Evolutionary conservation across 805 yeast species (phyloP).

Genomic region (Pichia sporocuriosa): DNA sequence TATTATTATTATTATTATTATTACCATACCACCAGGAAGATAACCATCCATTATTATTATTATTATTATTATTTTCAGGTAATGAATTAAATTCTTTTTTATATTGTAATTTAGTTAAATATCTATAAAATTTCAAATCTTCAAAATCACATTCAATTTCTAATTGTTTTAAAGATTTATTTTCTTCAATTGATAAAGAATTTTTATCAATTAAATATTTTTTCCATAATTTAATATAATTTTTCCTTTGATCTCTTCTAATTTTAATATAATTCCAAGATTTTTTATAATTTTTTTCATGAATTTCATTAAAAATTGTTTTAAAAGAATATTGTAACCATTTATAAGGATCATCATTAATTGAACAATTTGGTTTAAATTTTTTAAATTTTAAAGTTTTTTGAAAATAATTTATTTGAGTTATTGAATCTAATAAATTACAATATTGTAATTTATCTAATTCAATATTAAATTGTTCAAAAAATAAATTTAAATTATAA

Average conservation of each 20-base stretch:
- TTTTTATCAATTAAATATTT: slow-evolving; percentile 36
- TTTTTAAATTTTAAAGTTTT: slow-evolving; percentile 70
- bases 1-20: too few species aligned
- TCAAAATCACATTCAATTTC: slow-evolving; percentile 63
- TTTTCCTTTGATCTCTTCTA: slow-evolving; percentile 64
- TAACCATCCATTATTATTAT: slow-evolving; percentile 49
- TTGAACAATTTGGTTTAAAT: slow-evolving; percentile 53
- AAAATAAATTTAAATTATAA: slow-evolving; percentile 64
- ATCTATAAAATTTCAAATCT: slow-evolving; percentile 78
- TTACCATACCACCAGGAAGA: slow-evolving; percentile 59
- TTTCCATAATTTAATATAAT: slow-evolving; percentile 65
- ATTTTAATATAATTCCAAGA: slow-evolving; percentile 77
- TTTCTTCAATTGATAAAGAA: slow-evolving; percentile 26
- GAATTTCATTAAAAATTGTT: slow-evolving; percentile 74
- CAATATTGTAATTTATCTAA: slow-evolving; percentile 81
- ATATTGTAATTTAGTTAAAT: slow-evolving; percentile 63
- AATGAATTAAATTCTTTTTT: slow-evolving; percentile 40
- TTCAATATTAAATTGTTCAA: slow-evolving; percentile 84
- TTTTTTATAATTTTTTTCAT: slow-evolving; percentile 74
- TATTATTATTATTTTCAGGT: slow-evolving; percentile 7
- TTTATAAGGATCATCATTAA: slow-evolving; percentile 56
- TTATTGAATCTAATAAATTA: slow-evolving; percentile 72
- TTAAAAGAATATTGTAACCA: slow-evolving; percentile 82
- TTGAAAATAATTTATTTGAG: slow-evolving; percentile 71
- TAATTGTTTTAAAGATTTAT: slow-evolving; percentile 39